phyloP scores from a whole-genome alignment of 441 rosid species.

The Gossypium schwendimanii region DNA sequence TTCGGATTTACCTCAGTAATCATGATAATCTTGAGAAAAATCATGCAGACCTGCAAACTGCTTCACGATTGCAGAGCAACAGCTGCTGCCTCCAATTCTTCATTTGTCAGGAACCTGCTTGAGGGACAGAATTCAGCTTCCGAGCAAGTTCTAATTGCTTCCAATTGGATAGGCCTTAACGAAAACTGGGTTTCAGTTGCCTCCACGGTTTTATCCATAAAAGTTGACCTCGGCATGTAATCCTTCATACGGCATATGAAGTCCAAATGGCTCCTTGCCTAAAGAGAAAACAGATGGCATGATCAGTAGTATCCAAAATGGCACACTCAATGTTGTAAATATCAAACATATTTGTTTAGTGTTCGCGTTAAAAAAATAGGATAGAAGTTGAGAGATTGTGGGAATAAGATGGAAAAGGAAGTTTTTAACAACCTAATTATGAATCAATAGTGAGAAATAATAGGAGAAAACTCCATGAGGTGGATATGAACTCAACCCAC shows the following conservation, averaged over 20 bases:
- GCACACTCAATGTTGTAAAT: neutral
- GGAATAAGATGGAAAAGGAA: neutral
- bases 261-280: conserved; percentile 65
- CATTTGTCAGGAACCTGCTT: conserved; percentile 38
- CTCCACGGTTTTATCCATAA: conserved; percentile 47
- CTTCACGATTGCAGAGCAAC: neutral
- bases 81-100: conserved; percentile 48
- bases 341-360: neutral
- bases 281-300: neutral
- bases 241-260: conserved; percentile 63
- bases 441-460: neutral
- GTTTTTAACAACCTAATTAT: neutral
- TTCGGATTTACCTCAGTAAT: neutral
- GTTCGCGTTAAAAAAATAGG: neutral
- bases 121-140: conserved; percentile 26
- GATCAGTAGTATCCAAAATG: neutral
- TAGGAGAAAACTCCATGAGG: neutral
- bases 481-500: neutral
- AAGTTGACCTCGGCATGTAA: conserved; percentile 46
- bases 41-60: neutral
- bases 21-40: neutral
- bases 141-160: conserved; percentile 18
- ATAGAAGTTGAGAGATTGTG: neutral
- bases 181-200: conserved; percentile 49
- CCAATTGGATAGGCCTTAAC: conserved; percentile 29